Conservation (phyloP, 2,329 filamentous ascomycete genomes). For the Colletotrichum musae region DNA sequence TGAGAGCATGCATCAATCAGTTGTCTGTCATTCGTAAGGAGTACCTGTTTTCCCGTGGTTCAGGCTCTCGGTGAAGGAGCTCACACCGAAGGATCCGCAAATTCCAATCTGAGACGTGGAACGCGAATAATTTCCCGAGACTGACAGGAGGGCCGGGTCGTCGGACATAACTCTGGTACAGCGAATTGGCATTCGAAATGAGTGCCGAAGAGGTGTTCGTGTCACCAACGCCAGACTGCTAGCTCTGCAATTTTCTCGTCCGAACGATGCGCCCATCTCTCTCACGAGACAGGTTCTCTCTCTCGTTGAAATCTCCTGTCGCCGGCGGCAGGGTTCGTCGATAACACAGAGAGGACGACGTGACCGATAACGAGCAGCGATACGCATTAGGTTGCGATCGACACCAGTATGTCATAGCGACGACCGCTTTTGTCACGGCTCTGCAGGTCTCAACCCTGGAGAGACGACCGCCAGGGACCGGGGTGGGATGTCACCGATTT, state of each 20-base stretch:
- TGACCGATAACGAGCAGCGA: too few species aligned
- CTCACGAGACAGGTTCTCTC: too few species aligned
- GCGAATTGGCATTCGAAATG: not conserved
- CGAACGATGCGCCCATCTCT: not conserved
- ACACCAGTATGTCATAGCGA: constrained; percentile 10
- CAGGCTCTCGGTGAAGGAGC: constrained; percentile 4
- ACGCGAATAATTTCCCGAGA: constrained; percentile 19
- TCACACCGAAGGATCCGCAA: constrained; percentile 15
- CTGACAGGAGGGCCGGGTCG: not conserved
- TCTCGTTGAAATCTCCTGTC: too few species aligned
- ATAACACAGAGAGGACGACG: too few species aligned
- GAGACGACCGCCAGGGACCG: not conserved
- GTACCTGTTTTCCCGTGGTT: too few species aligned
- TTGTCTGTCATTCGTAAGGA: too few species aligned
- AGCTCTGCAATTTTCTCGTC: not conserved
- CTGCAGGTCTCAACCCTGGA: constrained; percentile 23
- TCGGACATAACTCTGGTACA: not conserved
- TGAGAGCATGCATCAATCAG: too few species aligned
- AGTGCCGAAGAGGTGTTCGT: not conserved
- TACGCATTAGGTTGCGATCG: too few species aligned
- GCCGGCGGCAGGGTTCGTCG: too few species aligned
- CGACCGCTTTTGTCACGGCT: constrained; percentile 7
- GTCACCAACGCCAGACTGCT: not conserved
- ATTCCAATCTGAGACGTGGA: not conserved
- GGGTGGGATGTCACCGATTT: constrained; percentile 16